These are phyloP conservation scores for Heracleum sosnowskyi DNA, from an alignment of 129 eudicot species.

Conservation along the genomic window DNA sequence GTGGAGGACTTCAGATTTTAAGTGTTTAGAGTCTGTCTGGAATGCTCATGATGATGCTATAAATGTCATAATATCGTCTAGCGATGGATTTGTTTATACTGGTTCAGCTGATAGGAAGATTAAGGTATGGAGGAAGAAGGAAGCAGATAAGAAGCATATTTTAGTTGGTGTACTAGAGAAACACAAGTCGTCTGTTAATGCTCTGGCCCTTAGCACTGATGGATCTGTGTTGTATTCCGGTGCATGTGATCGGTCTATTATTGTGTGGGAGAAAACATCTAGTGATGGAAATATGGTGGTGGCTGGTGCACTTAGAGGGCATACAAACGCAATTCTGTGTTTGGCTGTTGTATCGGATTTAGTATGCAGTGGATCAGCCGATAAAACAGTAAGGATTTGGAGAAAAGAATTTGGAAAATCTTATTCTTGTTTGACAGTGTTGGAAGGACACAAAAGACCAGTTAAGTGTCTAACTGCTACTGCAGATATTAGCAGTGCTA, in stretches of 20 bases:
- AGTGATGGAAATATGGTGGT: slow-evolving; percentile 45
- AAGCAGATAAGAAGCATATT: slow-evolving; percentile 34
- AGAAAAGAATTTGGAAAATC: slow-evolving; percentile 37
- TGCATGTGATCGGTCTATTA: slow-evolving; percentile 75
- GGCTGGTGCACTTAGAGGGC: slow-evolving; percentile 80
- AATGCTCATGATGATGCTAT: slow-evolving; percentile 96
- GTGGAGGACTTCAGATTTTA: slow-evolving; percentile 72
- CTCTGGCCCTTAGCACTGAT: slow-evolving; percentile 57
- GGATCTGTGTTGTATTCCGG: slow-evolving; percentile 73
- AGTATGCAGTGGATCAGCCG: slow-evolving; percentile 87
- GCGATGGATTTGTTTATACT: slow-evolving; percentile 54
- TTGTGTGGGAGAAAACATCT: slow-evolving; percentile 64
- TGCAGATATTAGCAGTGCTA: slow-evolving; percentile 22
- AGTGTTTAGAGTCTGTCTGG: slow-evolving; percentile 61
- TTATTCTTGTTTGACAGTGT: slow-evolving; percentile 55
- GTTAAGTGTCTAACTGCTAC: slow-evolving; percentile 68
- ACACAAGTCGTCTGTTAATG: slow-evolving; percentile 84
- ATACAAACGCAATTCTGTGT: slow-evolving; percentile 67
- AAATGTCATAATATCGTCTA: slow-evolving; percentile 48
- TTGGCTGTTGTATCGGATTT: slow-evolving; percentile 57
- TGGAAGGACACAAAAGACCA: slow-evolving; percentile 81
- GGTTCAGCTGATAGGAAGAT: slow-evolving; percentile 78
- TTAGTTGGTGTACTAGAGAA: slow-evolving; percentile 51
- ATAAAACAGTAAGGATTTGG: slow-evolving; percentile 79
- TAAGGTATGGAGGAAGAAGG: slow-evolving; percentile 50